These are phyloP conservation scores for Pulveroboletus sp. DNA, from an alignment of 768 basidiomycete species.

Conservation along the genomic window DNA sequence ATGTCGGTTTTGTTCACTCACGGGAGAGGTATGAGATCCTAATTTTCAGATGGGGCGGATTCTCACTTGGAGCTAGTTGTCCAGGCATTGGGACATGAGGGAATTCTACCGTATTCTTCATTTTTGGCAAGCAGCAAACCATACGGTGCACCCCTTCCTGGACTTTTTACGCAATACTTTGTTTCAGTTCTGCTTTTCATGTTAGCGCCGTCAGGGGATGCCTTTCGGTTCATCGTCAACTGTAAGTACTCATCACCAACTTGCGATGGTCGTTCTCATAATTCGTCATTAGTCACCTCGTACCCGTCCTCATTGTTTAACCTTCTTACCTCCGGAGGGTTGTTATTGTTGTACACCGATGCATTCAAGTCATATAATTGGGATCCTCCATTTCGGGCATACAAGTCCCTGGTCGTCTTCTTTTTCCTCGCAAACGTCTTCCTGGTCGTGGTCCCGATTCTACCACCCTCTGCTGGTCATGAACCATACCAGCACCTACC, in stretches of 20 bases:
- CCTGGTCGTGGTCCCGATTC: conserved; percentile 54
- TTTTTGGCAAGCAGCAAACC: conserved; percentile 71
- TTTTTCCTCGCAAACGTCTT: conserved; percentile 70
- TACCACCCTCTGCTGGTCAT: conserved; percentile 53
- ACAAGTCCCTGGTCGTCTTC: conserved; percentile 42
- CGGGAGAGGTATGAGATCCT: conserved; percentile 47
- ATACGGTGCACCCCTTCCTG: conserved; percentile 61
- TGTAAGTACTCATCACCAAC: conserved; percentile 34
- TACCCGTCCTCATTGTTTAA: conserved; percentile 59
- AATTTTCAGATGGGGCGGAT: not conserved
- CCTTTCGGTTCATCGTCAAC: conserved; percentile 66
- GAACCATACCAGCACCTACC: conserved; percentile 54
- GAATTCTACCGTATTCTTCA: conserved; percentile 57
- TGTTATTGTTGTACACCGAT: conserved; percentile 55
- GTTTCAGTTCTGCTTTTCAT: conserved; percentile 52
- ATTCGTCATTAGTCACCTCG: conserved; percentile 45
- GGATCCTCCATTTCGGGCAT: conserved; percentile 62
- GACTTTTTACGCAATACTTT: conserved; percentile 58
- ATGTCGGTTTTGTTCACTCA: conserved; percentile 61
- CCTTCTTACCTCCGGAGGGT: conserved; percentile 53
- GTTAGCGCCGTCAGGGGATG: conserved; percentile 64
- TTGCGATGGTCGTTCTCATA: not conserved
- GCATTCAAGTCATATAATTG: conserved; percentile 44
- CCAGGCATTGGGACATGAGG: conserved; percentile 71
- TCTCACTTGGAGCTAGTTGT: conserved; percentile 41